phyloP scores from a whole-genome alignment of 805 yeast genomes.

The Soucietia sequanensis region DNA sequence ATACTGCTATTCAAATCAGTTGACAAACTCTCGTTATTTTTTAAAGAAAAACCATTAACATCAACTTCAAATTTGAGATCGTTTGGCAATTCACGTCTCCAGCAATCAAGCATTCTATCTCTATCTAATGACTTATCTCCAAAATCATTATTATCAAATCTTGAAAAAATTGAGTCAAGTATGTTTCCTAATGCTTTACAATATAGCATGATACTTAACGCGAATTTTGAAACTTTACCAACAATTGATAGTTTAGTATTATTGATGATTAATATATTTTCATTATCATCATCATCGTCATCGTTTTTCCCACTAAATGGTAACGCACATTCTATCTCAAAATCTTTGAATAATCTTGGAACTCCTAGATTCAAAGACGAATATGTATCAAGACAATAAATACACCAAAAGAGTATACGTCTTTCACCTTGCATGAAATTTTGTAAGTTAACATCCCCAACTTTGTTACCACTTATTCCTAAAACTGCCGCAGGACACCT shows the following conservation, averaged over 20 bases:
- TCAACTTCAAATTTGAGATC: conserved; percentile 64
- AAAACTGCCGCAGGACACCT: conserved; percentile 84
- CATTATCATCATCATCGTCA: conserved; percentile 42
- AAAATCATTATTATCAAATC: conserved; percentile 41
- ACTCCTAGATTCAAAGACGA: conserved; percentile 76
- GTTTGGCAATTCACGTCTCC: conserved; percentile 71
- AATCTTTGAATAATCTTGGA: conserved; percentile 75
- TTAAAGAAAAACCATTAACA: conserved; percentile 49
- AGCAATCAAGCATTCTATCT: conserved; percentile 72
- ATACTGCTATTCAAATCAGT: conserved; percentile 10
- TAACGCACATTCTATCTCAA: conserved; percentile 81
- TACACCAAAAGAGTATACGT: conserved; percentile 81
- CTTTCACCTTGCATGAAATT: conserved; percentile 79
- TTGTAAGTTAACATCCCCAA: conserved; percentile 40
- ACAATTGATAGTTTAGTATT: conserved; percentile 59
- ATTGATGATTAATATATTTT: conserved; percentile 58
- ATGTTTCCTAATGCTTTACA: conserved; percentile 72
- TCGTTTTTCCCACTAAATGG: conserved; percentile 58
- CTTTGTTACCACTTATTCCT: conserved; percentile 49
- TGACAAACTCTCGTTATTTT: conserved; percentile 19
- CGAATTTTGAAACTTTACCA: conserved; percentile 65
- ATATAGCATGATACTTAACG: conserved; percentile 65
- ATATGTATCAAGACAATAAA: conserved; percentile 73
- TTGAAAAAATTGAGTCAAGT: conserved; percentile 66
- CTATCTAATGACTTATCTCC: conserved; percentile 25